phyloP scores from a whole-genome alignment of 306 rosid genomes.

The Acacia confusa region DNA sequence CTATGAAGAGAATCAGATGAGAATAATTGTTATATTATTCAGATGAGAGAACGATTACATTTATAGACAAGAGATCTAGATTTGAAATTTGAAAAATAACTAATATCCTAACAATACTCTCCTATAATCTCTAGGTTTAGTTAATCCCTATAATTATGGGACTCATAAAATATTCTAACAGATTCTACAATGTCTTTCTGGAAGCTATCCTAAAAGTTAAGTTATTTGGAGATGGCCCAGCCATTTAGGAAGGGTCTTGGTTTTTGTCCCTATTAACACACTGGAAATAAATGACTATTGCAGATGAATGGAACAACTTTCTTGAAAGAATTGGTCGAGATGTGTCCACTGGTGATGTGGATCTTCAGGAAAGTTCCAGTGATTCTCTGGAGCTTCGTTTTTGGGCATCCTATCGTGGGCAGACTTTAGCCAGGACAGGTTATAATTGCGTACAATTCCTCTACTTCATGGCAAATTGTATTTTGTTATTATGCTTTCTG shows the following conservation, averaged over 20 bases:
- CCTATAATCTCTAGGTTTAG: too few species aligned
- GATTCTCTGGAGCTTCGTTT: constrained; percentile 92
- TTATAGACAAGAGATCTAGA: too few species aligned
- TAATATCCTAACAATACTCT: too few species aligned
- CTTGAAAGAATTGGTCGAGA: constrained; percentile 87
- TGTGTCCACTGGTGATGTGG: constrained; percentile 68
- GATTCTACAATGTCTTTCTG: too few species aligned
- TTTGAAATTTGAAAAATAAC: too few species aligned
- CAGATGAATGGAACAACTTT: constrained; percentile 96
- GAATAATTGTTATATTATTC: too few species aligned
- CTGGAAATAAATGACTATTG: constrained; percentile 9
- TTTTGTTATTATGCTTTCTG: constrained; percentile 9
- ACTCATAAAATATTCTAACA: too few species aligned
- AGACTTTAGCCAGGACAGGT: constrained; percentile 99
- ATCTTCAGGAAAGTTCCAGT: constrained; percentile 69
- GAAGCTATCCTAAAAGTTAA: background rate
- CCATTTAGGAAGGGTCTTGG: background rate
- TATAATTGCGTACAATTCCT: constrained; percentile 21
- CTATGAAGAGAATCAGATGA: too few species aligned
- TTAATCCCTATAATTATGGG: too few species aligned
- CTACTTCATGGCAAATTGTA: constrained; percentile 1
- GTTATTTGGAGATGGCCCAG: background rate
- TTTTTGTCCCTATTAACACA: background rate
- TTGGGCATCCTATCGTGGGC: constrained; percentile 97
- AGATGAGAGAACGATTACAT: too few species aligned